Evolutionary conservation across 208 protist species (phyloP), one percentile per base, ranked within the genome.

Genomic region (Balamuthia mandrillaris): DNA sequence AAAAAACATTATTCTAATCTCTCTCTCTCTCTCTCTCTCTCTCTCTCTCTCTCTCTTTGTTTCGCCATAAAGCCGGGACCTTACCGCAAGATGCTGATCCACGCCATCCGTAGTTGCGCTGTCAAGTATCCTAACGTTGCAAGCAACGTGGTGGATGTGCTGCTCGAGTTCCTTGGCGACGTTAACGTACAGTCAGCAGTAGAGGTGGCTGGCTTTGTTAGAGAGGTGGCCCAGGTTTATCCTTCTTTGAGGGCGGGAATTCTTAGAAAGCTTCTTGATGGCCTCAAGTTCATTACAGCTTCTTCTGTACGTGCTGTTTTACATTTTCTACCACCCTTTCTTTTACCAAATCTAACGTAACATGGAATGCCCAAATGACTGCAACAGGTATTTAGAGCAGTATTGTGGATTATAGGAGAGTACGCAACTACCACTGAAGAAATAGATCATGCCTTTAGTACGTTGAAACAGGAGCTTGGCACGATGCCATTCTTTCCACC

Each of bases 141-240:
- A 6, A 35, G 39, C 37, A 87, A 56, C 6, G 91, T 93, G 37
- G 91, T 92, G 16, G 88, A 87, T 60, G 81, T 97, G 33, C 93
- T 98, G 81, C 95, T 98, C 87, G 96, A 98, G 81, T 98, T 97
- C 89, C 41, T 98, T 1, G 94, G 93, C 68, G 97, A 98, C 44
- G 44, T 87, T 18, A 89, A 88, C 35, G 89, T 79, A 10, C 66
- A 66, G 33, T 92, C 90, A 3, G 94, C 96, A 24, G 78, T 85
- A 44, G 96, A 98, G 78, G 97, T 98, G 14, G 92, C 98, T 27
- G 87, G 93, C 1, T 96, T 98, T 77, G 93, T 99, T 29, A 92
- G 97, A 74, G 97, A 98, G 81, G 93, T 98, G 21, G 84, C 98
- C 24, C 95, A 97, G 81, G 78, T 90, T 0, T 96, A 97, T 84